Base-by-base conservation (phyloP, 106 monocot species). In the Platanthera guangdongensis region DNA sequence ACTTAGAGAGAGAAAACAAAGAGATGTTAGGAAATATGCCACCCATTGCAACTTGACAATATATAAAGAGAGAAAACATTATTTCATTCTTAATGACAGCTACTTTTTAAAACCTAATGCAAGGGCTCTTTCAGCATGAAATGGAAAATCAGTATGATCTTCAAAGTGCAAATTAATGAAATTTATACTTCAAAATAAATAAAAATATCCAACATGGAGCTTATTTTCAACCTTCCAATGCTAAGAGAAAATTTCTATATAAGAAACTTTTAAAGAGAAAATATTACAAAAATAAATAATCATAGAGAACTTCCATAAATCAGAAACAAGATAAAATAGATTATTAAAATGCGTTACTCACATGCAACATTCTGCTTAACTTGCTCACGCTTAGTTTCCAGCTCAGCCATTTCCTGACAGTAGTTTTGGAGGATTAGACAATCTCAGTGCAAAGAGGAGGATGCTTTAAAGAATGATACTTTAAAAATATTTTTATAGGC, bases 381-480 rank as follows among this genome's bases (percentile, higher is more conserved):
- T 54, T 57, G 87, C 74, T 89, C 89, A 71, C 96, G 93, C 84
- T 77, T 91, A 50, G 87, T 84, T 70, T 93, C 91, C 82, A 97
- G 71, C 63, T 93, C 91, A 68, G 82, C 53, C 89, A 93, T 84
- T 85, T 93, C 97, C 97, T 99, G 90, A 50, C 0, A 48, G 6
- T 5, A 6, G 18, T n/a, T 70, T 48, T 48, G 18, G 16, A 9
- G 15, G 7, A 70, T 70, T 48, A 70, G 47, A 48, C 67, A 22
- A 60, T 10, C 30, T 32, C 4, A 8, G 19, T 65, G 65, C 10
- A 11, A 8, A 65, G 32, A 19, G 11, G 12, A 4, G 5, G 1
- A 32, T 10, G 12, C 32, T 3, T 65, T 10, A 18, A 65, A 65
- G 11, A 30, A 65, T 28, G 30, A 65, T 32, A 32, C 32, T 32